Evolutionary conservation across 1,284 basidiomycete species (phyloP).

Genomic region (Peniophora sp.): DNA sequence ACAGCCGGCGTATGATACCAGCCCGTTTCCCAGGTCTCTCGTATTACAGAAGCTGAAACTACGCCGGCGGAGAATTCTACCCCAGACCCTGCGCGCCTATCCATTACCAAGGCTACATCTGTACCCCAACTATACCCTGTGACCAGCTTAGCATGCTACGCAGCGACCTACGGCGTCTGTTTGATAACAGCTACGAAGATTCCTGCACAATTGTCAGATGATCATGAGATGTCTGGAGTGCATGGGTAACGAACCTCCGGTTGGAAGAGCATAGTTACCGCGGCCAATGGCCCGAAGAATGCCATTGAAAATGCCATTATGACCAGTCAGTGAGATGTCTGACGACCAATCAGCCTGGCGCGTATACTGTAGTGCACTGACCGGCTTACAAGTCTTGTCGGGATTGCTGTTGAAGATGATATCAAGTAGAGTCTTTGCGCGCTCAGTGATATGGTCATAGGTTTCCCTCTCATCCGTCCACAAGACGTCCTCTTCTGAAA

Average conservation of each 20-base stretch:
- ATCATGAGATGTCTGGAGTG: background rate
- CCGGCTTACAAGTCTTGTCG: conserved; percentile 40
- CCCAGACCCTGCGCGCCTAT: too few relatives aligned
- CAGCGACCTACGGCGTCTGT: background rate
- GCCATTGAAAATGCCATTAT: conserved; percentile 52
- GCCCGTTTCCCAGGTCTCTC: too few relatives aligned
- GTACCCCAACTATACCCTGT: too few relatives aligned
- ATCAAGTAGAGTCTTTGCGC: conserved; percentile 55
- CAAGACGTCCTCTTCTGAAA: conserved; percentile 66
- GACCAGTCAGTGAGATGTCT: conserved; percentile 62
- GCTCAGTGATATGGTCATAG: conserved; percentile 40
- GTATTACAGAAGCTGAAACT: too few relatives aligned
- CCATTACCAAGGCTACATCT: too few relatives aligned
- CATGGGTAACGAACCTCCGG: conserved; percentile 41
- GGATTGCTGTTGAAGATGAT: conserved; percentile 46
- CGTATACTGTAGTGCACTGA: background rate
- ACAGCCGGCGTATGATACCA: too few relatives aligned
- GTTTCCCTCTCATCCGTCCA: conserved; percentile 67
- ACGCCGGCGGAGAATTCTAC: too few relatives aligned
- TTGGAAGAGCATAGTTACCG: conserved; percentile 36
- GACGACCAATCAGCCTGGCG: background rate
- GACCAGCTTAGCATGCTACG: background rate
- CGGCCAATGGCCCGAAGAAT: conserved; percentile 40
- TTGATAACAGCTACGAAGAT: background rate
- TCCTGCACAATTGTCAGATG: background rate